phyloP scores from a whole-genome alignment of 495 filamentous ascomycete species.

The Pyronema domesticum region DNA sequence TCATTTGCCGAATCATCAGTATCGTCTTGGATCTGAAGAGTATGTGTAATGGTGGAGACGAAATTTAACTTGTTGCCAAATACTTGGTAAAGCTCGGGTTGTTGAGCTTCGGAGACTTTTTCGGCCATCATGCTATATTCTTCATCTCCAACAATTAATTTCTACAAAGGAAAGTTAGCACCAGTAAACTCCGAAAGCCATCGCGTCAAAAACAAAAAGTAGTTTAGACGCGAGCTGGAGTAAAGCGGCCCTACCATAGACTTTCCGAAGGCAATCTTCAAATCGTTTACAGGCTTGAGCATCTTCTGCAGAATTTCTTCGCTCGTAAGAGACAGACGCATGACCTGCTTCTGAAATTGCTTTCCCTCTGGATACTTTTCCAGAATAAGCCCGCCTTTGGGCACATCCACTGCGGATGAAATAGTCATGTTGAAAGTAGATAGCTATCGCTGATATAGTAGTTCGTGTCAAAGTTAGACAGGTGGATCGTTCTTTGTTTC shows the following conservation, averaged over 20 bases:
- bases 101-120: conserved; percentile 26
- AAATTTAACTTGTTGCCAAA: conserved; percentile 31
- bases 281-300: conserved; percentile 31
- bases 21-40: conserved; percentile 37
- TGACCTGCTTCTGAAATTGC: conserved; percentile 29
- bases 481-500: too few relatives aligned
- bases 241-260: conserved; percentile 24
- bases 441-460: background rate
- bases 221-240: too few relatives aligned
- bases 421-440: background rate
- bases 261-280: conserved; percentile 31
- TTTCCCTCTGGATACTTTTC: background rate
- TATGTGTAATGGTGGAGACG: conserved; percentile 38
- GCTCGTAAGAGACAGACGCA: conserved; percentile 39
- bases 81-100: conserved; percentile 35
- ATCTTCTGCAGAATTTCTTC: conserved; percentile 35
- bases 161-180: too few relatives aligned
- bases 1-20: conserved; percentile 33
- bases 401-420: background rate
- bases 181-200: too few relatives aligned
- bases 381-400: background rate
- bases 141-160: too few relatives aligned
- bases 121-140: too few relatives aligned
- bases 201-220: too few relatives aligned
- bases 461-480: background rate